Evolutionary conservation across 768 basidiomycete genomes (phyloP).

Genomic region (Suillus sp.): DNA sequence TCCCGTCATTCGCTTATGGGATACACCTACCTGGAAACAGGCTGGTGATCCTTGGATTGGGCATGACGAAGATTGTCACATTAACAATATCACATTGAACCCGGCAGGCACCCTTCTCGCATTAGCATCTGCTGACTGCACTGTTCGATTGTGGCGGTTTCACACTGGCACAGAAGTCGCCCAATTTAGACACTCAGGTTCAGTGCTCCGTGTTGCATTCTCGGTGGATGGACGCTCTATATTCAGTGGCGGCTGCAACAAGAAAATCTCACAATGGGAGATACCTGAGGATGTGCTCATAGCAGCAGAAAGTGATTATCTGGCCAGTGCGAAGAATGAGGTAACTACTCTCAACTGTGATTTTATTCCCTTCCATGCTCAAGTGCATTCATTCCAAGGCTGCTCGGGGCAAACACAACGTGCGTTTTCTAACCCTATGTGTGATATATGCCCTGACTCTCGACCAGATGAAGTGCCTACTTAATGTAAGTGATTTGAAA

Average conservation of each 20-base stretch:
- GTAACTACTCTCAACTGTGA: neutral
- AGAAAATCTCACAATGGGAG: neutral
- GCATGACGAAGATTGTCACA: neutral
- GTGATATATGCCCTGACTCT: neutral
- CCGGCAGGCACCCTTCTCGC: neutral
- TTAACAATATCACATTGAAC: neutral
- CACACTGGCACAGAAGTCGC: neutral
- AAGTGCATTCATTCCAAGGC: neutral
- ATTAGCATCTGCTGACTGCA: neutral
- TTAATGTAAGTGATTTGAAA: neutral
- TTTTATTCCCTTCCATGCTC: neutral
- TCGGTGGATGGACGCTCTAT: neutral
- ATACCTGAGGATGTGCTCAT: neutral
- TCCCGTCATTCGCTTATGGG: neutral
- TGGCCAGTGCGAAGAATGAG: neutral
- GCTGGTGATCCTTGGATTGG: neutral
- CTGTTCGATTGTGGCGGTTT: neutral
- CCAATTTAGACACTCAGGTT: neutral
- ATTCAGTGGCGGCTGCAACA: neutral
- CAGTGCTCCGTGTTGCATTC: neutral
- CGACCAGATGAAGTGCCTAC: neutral
- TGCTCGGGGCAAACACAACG: neutral
- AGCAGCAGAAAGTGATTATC: neutral
- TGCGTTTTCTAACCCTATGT: neutral
- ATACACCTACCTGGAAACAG: neutral